phyloP scores from a whole-genome alignment of 805 yeast species.

The Torulaspora quercuum region DNA sequence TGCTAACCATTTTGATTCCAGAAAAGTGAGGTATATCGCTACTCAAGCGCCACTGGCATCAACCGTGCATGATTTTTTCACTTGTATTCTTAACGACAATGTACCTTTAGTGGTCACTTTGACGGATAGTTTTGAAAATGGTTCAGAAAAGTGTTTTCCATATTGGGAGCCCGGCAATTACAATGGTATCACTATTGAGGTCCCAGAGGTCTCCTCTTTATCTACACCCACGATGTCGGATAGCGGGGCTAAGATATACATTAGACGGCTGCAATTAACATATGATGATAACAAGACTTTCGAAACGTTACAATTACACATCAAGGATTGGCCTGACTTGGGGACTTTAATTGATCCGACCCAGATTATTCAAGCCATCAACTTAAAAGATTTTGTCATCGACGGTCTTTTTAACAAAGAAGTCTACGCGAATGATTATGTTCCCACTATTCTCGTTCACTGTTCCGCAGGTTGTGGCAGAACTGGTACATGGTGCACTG shows the following conservation, averaged over 20 bases:
- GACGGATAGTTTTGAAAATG: constrained; percentile 72
- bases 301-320: constrained; percentile 68
- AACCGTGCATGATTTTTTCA: constrained; percentile 84
- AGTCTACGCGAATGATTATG: constrained; percentile 25
- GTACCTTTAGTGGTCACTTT: constrained; percentile 69
- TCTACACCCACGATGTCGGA: constrained; percentile 3
- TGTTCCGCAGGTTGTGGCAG: constrained; percentile 98
- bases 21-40: constrained; percentile 60
- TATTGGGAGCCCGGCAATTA: constrained; percentile 71
- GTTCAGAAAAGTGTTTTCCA: constrained; percentile 74
- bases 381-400: constrained; percentile 45
- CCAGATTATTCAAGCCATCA: constrained; percentile 54
- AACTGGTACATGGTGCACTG: constrained; percentile 82
- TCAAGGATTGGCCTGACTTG: constrained; percentile 81
- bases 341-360: constrained; percentile 55
- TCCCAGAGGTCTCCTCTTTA: constrained; percentile 24
- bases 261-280: constrained; percentile 42
- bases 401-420: constrained; percentile 21
- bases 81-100: constrained; percentile 60
- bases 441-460: constrained; percentile 66
- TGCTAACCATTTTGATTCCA: constrained; percentile 26
- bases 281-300: constrained; percentile 37
- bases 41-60: constrained; percentile 81
- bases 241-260: constrained; percentile 11
- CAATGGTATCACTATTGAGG: constrained; percentile 29